These are phyloP conservation scores for Tulasnella sp. DNA, from an alignment of 768 basidiomycete genomes.

Conservation along the genomic window DNA sequence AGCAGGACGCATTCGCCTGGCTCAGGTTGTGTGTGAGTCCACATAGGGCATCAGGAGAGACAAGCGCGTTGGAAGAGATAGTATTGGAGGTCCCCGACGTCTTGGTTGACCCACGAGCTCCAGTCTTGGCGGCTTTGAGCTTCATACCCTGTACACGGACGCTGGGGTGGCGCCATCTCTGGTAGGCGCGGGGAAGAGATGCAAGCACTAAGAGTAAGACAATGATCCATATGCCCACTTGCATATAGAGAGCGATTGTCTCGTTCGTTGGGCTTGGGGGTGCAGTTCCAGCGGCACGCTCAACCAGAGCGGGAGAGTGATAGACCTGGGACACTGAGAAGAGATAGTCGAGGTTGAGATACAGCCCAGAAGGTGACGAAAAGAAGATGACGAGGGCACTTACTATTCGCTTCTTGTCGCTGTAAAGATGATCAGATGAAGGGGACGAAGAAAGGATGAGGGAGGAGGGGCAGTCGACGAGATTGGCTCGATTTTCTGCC, in stretches of 20 bases:
- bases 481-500: no score
- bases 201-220: background rate
- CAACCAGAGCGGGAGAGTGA: no score
- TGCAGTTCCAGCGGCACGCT: no score
- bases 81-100: background rate
- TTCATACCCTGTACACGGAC: background rate
- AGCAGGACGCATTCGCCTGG: background rate
- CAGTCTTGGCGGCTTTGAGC: background rate
- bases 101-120: background rate
- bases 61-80: background rate
- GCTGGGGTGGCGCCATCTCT: slow-evolving; percentile 6
- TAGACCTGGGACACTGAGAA: no score
- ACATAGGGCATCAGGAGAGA: background rate
- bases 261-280: background rate
- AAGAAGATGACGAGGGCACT: no score
- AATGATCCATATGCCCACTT: background rate
- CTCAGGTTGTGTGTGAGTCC: background rate
- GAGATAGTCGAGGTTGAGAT: no score
- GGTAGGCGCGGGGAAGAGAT: slow-evolving; percentile 4
- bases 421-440: no score
- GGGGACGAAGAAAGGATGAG: no score
- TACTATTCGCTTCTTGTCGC: no score
- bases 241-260: background rate
- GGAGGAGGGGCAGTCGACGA: no score
- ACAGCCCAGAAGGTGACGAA: no score